Evolutionary conservation across 805 yeast genomes (phyloP).

Genomic region (Dipodascus albidus): DNA sequence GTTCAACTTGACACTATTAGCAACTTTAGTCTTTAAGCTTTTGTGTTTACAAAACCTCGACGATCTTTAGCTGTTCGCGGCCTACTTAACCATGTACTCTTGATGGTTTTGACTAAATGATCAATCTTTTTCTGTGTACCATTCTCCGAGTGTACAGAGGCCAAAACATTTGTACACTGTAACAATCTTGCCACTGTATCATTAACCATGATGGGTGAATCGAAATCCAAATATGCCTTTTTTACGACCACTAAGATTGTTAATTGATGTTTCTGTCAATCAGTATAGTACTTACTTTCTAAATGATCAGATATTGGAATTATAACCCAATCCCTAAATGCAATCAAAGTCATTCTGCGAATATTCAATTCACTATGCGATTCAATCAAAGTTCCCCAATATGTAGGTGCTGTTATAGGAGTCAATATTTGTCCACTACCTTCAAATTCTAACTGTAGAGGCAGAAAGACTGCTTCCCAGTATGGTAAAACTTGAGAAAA

Average conservation of each 20-base stretch:
- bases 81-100: slow-evolving; percentile 19
- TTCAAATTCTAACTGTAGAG: slow-evolving; percentile 41
- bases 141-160: slow-evolving; percentile 41
- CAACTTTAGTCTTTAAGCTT: slow-evolving; percentile 5
- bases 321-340: slow-evolving; percentile 26
- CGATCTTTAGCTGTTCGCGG: slow-evolving; percentile 18
- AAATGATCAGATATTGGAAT: slow-evolving; percentile 22
- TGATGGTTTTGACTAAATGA: slow-evolving; percentile 28
- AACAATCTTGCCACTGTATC: slow-evolving; percentile 30
- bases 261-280: no score
- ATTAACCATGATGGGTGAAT: slow-evolving; percentile 9
- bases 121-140: slow-evolving; percentile 50
- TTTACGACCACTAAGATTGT: neutral
- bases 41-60: slow-evolving; percentile 17
- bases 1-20: slow-evolving; percentile 12
- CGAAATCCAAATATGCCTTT: slow-evolving; percentile 8
- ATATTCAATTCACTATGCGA: slow-evolving; percentile 16
- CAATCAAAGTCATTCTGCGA: slow-evolving; percentile 21
- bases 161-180: slow-evolving; percentile 52
- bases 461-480: slow-evolving; percentile 49
- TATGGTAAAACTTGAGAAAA: slow-evolving; percentile 44
- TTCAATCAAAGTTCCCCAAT: slow-evolving; percentile 24
- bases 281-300: slow-evolving; percentile 10
- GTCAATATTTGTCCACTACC: slow-evolving; percentile 31
- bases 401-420: slow-evolving; percentile 27